Percentiles rank a stretch among this genome's conserved stretches.
phyloP scores from a whole-genome alignment of 805 yeast species.

The Yarrowia hollandica region DNA sequence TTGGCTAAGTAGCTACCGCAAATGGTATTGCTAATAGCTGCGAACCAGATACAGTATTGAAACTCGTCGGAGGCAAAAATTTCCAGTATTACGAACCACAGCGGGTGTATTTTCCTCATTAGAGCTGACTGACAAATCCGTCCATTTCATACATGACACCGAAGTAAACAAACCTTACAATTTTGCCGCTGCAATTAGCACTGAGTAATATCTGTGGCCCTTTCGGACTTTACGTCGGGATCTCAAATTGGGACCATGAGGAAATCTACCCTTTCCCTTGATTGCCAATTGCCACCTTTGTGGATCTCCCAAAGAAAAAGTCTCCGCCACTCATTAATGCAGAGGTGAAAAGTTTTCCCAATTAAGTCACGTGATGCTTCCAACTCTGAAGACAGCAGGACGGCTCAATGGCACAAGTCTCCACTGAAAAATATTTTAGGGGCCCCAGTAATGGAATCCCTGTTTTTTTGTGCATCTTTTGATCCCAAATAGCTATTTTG shows the following conservation, averaged over 20 bases:
- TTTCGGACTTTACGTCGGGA: constrained; percentile 8
- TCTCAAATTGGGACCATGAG: constrained; percentile 5
- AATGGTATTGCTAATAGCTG: background rate
- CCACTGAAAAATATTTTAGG: background rate
- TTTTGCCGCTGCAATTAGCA: background rate
- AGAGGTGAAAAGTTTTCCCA: constrained; percentile 18
- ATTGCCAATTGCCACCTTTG: background rate
- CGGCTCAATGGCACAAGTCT: background rate
- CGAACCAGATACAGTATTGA: too few relatives aligned
- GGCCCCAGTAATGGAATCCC: too few relatives aligned
- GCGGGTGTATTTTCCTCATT: background rate
- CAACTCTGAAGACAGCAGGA: background rate
- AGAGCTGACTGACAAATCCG: background rate
- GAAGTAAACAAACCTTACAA: background rate
- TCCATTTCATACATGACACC: background rate
- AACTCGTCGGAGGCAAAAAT: too few relatives aligned
- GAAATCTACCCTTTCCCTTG: constrained; percentile 4
- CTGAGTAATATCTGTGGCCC: background rate
- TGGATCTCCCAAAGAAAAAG: background rate
- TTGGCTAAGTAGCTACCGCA: background rate
- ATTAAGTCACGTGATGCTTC: constrained; percentile 13
- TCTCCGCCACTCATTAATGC: constrained; percentile 15
- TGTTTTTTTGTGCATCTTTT: background rate
- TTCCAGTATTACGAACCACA: background rate
- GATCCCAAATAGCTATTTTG: background rate